phyloP scores from a whole-genome alignment of 331 rosid genomes.

The Malus hybrid region DNA sequence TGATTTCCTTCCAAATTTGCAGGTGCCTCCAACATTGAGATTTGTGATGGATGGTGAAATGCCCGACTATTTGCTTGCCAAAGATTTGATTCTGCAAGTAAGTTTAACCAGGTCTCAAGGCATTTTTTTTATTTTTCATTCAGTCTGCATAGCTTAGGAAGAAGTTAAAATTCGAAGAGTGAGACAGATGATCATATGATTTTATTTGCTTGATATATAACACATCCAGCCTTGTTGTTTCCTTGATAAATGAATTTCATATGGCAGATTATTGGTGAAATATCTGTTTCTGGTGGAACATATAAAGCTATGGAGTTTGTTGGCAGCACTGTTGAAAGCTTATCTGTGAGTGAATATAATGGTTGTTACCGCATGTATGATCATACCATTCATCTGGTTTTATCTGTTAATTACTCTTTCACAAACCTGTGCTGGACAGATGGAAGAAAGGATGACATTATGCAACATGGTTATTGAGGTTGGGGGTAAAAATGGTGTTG shows the following conservation, averaged over 20 bases:
- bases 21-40: conserved; percentile 93
- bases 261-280: conserved; percentile 88
- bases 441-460: conserved; percentile 97
- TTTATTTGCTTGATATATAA: not conserved
- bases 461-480: conserved; percentile 99
- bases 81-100: conserved; percentile 94
- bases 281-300: conserved; percentile 83
- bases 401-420: not conserved
- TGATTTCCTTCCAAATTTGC: conserved; percentile 13
- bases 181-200: not conserved
- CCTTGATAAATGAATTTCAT: not conserved
- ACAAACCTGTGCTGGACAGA: conserved; percentile 36
- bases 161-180: not conserved
- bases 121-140: not conserved
- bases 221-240: not conserved
- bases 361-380: not conserved
- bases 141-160: not conserved
- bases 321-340: conserved; percentile 78
- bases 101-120: conserved; percentile 21
- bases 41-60: conserved; percentile 96
- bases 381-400: not conserved
- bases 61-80: conserved; percentile 90
- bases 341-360: conserved; percentile 51
- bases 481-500: conserved; percentile 93
- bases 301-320: conserved; percentile 94